Base-by-base conservation (phyloP, 139 green algal species). In the Auxenochlorella pyrenoidosa region DNA sequence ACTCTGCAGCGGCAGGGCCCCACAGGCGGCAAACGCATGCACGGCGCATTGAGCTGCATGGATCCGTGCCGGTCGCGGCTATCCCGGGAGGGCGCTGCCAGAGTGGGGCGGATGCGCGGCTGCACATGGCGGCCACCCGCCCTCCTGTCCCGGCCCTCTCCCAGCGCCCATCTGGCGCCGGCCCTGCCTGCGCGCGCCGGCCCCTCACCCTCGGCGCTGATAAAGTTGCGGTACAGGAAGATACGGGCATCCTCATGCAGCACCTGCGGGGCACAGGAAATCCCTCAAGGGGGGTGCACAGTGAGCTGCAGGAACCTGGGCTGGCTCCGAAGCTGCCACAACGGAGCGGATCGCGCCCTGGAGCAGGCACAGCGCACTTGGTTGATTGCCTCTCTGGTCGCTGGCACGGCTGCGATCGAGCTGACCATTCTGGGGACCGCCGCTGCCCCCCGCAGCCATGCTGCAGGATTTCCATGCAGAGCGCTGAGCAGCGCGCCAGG, bases 241-340 rank as follows among this genome's bases (percentile, higher is more conserved):
- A 91, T 91, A 16, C 88, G 70, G 0, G 88, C 82, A 12, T 91
- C 88, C 0, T 70, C 82, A 36, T 89, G 54, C n/a, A 88, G 41
- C 2, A 90, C 81, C 54, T 66, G 51, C 54, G 22, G 54, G 54
- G 47, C 47, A 58, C 54, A 22, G 54, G 54, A 13, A 22, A 58
- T 12, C 6, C 6, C 6, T 18, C 12, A 58, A 12, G 47, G 12
- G 12, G 47, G 47, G 12, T 6, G 47, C 47, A 22, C 41, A 36
- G 43, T 18, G 41, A 0, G 24, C 21, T 16, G 72, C 19, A 58
- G 15, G 0, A 5, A 22, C 3, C 6, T 6, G 6, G 12, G 8
- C 47, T 58, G 47, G 47, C 47, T 12, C 47, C 12, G 8, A 12
- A 6, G 47, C 47, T 58, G 47, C 12, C 12, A 12, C 8, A 6